Evolutionary conservation across 179 eudicot genomes (phyloP), one percentile per base, ranked within the genome.

Genomic region (Gypsophila paniculata): DNA sequence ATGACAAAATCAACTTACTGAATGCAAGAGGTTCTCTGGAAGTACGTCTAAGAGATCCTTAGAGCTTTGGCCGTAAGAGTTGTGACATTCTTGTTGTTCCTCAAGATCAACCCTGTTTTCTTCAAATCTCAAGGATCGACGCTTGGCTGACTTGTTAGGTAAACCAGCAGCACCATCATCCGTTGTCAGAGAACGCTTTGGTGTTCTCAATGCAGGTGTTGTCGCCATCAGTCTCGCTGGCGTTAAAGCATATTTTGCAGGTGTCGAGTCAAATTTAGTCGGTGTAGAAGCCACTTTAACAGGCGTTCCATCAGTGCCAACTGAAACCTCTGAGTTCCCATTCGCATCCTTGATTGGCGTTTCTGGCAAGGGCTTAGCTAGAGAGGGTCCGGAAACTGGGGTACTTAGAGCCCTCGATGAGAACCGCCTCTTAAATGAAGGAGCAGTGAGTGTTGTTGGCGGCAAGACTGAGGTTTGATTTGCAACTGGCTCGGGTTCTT

Each of bases 121-220:
- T 14, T 86, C 91, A 74, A 93, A 89, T 14, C 73, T 86, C 78
- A 91, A 66, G 23, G 87, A n/a, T n/a, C n/a, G 48, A 25, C 71
- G 71, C 66, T 81, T 82, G 26, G 78, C 79, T 17, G 90, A 75
- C 77, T 89, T 89, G 70, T 25, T 76, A 10, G 88, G 84, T 10
- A 86, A 52, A 65, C 46, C 72, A 52, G 6, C 52, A 53, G 75
- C 38, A 42, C 80, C 75, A 59, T 76, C 84, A 66, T 86, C 85
- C 32, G 90, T 93, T 71, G 85, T 86, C 73, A 54, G 77, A 69
- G 84, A 59, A 55, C 93, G 84, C 71, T 86, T 89, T 25, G 88
- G 82, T 13, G 87, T 76, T n/a, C 49, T 79, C 38, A 68, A 60
- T 23, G 75, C 78, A 69, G 96, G 97, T 11, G 97, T 91, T 62